Evolutionary conservation across 2,329 filamentous ascomycete genomes (phyloP), one percentile per base, ranked within the genome.

Genomic region (Xylaria arbuscula): DNA sequence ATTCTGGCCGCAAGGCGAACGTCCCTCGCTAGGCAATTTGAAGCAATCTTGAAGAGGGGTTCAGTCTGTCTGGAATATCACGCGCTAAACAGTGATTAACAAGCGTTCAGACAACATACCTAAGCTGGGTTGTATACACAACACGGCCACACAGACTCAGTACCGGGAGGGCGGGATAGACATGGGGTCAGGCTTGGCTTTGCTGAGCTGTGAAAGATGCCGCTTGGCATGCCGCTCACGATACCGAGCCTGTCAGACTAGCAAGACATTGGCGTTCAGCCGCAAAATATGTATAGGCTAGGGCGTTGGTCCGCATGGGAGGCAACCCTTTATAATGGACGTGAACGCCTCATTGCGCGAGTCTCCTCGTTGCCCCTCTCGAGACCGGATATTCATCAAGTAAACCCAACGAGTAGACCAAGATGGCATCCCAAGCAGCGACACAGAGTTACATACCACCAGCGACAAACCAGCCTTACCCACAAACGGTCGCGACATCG

Each of bases 351-450:
- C 36, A 11, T 36, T 19, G 38, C 47, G 34, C 17, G n/a, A 4
- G 6, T 28, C 11, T 28, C 1, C 32, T 17, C 36, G 6, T 7
- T 9, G 38, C 8, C n/a, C 9, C 38, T 57, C 40, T 34, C 19
- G 53, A 54, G 22, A 53, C 59, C 19, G 28, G 40, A 11, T 32
- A 50, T 53, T 53, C 15, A 4, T 2, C 42, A 19, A 50, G 54
- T 19, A 62, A 55, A 10, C 7, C 9, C 11, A 32, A 57, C 54
- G 28, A 24, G 57, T 60, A 63, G n/a, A 19, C 34, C 56, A 38
- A 55, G 54, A 71, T 69, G 67, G 34, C 67, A 19, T 67, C 64
- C 36, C 69, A 69, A 36, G 19, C 51, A 19, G 19, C 51, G 17
- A 48, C 66, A 36, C 48, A 69, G 0, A 32, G 40, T n/a, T 61